A percentile compares a stretch with the other conserved stretches of the same genome.
Evolutionary conservation across 306 rosid species (phyloP).

Genomic region (Aeschynomene evenia): DNA sequence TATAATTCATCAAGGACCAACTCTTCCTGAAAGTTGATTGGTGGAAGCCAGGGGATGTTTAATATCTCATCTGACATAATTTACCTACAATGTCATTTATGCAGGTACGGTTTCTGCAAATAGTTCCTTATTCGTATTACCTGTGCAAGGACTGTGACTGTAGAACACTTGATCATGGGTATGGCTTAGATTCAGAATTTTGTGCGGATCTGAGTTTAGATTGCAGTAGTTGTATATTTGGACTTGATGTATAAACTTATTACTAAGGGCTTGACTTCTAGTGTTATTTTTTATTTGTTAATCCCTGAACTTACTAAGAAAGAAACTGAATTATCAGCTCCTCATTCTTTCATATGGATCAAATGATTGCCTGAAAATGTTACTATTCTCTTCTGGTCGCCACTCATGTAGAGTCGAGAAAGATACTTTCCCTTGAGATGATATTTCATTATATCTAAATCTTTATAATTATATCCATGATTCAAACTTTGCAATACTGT

Average conservation of each 20-base stretch:
- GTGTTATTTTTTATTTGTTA: background rate
- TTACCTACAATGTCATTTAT: slow-evolving; percentile 26
- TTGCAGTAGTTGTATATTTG: background rate
- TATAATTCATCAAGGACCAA: slow-evolving; percentile 19
- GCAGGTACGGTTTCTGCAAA: slow-evolving; percentile 84
- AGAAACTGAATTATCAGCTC: background rate
- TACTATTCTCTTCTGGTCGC: background rate
- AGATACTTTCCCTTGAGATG: background rate
- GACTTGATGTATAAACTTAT: background rate
- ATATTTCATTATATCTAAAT: background rate
- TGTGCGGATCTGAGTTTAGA: slow-evolving; percentile 3
- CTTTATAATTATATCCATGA: background rate
- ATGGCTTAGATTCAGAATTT: slow-evolving; percentile 23
- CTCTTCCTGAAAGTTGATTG: slow-evolving; percentile 4
- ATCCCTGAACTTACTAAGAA: slow-evolving; percentile 1
- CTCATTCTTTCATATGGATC: slow-evolving; percentile 4
- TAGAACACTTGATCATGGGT: slow-evolving; percentile 78
- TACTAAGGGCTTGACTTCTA: background rate
- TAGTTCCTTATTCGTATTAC: slow-evolving; percentile 78
- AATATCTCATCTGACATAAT: background rate
- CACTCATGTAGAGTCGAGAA: background rate
- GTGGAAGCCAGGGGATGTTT: background rate
- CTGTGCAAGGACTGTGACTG: slow-evolving; percentile 96
- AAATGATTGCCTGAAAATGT: background rate
- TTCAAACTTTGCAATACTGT: background rate